Evolutionary conservation across 768 basidiomycete species (phyloP).

Genomic region (Agrocybe praecox): DNA sequence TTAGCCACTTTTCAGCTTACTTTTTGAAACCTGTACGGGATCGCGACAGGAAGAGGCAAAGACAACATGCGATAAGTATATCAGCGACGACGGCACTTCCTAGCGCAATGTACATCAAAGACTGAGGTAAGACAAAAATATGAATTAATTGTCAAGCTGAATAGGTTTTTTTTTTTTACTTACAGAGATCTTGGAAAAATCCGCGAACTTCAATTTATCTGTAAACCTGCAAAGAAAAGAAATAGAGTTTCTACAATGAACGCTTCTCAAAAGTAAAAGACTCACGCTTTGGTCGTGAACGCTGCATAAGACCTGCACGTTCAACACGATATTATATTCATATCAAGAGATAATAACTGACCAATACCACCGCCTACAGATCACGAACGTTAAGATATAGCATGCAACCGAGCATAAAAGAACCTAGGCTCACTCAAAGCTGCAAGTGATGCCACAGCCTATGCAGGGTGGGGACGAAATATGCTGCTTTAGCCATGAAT

Average conservation of each 20-base stretch:
- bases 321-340: neutral
- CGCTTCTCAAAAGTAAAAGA: neutral
- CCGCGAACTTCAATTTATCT: constrained; percentile 22
- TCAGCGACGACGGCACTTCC: constrained; percentile 42
- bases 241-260: neutral
- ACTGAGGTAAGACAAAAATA: constrained; percentile 13
- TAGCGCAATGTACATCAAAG: constrained; percentile 31
- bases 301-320: constrained; percentile 11
- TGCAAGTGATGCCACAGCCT: neutral
- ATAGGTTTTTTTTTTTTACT: neutral
- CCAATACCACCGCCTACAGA: neutral
- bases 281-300: constrained; percentile 32
- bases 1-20: constrained; percentile 21
- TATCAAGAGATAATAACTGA: neutral
- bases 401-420: neutral
- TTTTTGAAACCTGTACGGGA: constrained; percentile 55
- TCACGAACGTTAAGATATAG: neutral
- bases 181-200: constrained; percentile 30
- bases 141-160: neutral
- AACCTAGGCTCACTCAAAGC: neutral
- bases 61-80: constrained; percentile 40
- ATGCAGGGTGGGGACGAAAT: neutral
- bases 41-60: constrained; percentile 47
- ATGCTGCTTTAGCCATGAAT: neutral
- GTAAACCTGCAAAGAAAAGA: constrained; percentile 18